Percentiles rank a stretch among this genome's conserved stretches.
phyloP scores from a whole-genome alignment of 2,329 filamentous ascomycete genomes.

The Piedraia hortae region DNA sequence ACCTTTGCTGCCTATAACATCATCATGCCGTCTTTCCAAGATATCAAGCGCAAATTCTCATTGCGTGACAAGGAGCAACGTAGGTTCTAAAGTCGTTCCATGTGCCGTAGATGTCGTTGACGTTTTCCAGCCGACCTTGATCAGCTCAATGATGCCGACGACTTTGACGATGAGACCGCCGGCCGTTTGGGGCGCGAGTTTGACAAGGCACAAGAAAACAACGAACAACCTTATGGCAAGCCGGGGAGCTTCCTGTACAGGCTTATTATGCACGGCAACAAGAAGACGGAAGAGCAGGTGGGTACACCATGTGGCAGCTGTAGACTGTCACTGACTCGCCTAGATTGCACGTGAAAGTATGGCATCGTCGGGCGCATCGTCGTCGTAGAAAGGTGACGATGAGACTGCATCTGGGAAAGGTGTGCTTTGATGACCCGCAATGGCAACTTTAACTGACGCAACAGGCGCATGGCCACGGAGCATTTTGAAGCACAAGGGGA shows the following conservation, averaged over 20 bases:
- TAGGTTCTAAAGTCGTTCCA: slow-evolving; percentile 1
- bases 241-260: slow-evolving; percentile 14
- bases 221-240: slow-evolving; percentile 10
- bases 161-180: slow-evolving; percentile 14
- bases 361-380: too few species aligned
- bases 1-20: too few species aligned
- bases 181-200: slow-evolving; percentile 12
- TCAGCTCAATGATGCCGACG: slow-evolving; percentile 9
- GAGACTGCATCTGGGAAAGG: too few species aligned
- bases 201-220: slow-evolving; percentile 10
- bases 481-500: too few species aligned
- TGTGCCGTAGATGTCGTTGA: slow-evolving; percentile 1
- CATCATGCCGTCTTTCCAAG: slow-evolving; percentile 13
- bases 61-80: slow-evolving; percentile 14
- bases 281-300: slow-evolving; percentile 15
- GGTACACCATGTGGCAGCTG: too few species aligned
- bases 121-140: slow-evolving; percentile 6
- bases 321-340: too few species aligned
- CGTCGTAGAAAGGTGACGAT: too few species aligned
- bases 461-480: too few species aligned
- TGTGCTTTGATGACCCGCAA: too few species aligned
- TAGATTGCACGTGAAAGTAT: too few species aligned
- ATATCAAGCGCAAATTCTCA: slow-evolving; percentile 14
- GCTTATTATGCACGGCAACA: slow-evolving; percentile 14
- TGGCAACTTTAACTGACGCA: too few species aligned